Evolutionary conservation across 1,139 yeast genomes (phyloP), one percentile per base, ranked within the genome.

Genomic region (Blastobotrys buckinghamii): DNA sequence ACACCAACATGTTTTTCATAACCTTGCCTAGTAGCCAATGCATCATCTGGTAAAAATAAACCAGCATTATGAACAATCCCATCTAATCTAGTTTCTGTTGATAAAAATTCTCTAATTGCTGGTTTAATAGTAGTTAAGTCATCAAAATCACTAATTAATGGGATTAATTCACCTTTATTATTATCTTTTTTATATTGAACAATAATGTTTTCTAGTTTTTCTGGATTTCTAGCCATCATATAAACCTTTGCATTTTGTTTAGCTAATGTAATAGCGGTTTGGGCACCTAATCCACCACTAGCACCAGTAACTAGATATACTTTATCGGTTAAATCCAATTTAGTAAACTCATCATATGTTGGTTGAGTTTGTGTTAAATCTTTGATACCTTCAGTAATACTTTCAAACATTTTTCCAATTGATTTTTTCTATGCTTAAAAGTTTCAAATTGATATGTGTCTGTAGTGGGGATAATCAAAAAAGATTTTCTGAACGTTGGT

Each of bases 1-100:
- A 74, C 70, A 6, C 81, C 82, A 46, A 76, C 65, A 56, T 75
- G 78, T 37, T 67, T 59, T 50, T 79, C 82, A 52, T 67, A 70
- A 10, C 76, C 79, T 58, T 76, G 80, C 22, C 57, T 60, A 2
- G 79, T 69, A 15, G 20, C 20, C 4, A 16, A 12, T 6, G 24
- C 46, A 4, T n/a, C 41, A 8, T 30, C 24, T 3, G 75, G 75
- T 6, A 62, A 59, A 78, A 76, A 76, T 8, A 77, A 71, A 38
- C 83, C 81, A 1, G 71, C 69, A 45, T 66, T 66, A 55, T 64
- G 67, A 22, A 65, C 46, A 30, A 67, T 53, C 26, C 68, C 65
- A 45, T 67, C 40, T 27, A 65, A 55, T 33, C 44, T 42, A 9
- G 53, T 55, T 49, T 65, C 61, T 4, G 52, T 39, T 39, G 62